Percentiles rank a stretch among this genome's conserved stretches.
phyloP scores from a whole-genome alignment of 129 eudicot genomes.

The Mikania micrantha region DNA sequence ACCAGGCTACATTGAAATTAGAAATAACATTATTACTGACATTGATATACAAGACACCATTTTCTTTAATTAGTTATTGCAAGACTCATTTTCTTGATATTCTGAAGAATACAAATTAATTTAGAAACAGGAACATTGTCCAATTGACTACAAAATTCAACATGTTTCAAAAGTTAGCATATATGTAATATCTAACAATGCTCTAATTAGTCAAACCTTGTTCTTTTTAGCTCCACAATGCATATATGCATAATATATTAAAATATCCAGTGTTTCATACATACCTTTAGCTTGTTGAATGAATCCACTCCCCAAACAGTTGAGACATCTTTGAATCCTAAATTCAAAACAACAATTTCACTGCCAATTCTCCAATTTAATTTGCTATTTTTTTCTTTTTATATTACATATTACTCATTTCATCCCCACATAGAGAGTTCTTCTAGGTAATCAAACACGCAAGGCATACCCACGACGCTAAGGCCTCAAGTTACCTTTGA shows the following conservation, averaged over 20 bases:
- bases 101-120: no score
- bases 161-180: background rate
- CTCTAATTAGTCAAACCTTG: no score
- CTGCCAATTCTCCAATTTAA: background rate
- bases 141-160: slow-evolving; percentile 6
- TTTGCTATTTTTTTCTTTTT: background rate
- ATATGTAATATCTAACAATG: no score
- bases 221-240: background rate
- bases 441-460: background rate
- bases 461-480: background rate
- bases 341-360: slow-evolving; percentile 9
- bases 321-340: slow-evolving; percentile 86
- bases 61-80: background rate
- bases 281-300: slow-evolving; percentile 23
- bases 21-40: background rate
- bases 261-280: background rate
- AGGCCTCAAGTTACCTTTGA: background rate
- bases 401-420: background rate
- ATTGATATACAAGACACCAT: background rate
- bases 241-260: background rate
- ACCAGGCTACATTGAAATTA: background rate
- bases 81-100: background rate
- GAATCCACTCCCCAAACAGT: slow-evolving; percentile 79
- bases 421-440: background rate
- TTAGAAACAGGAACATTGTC: background rate